Base-by-base conservation (phyloP, 495 filamentous ascomycete species). In the Cetradonia linearis region DNA sequence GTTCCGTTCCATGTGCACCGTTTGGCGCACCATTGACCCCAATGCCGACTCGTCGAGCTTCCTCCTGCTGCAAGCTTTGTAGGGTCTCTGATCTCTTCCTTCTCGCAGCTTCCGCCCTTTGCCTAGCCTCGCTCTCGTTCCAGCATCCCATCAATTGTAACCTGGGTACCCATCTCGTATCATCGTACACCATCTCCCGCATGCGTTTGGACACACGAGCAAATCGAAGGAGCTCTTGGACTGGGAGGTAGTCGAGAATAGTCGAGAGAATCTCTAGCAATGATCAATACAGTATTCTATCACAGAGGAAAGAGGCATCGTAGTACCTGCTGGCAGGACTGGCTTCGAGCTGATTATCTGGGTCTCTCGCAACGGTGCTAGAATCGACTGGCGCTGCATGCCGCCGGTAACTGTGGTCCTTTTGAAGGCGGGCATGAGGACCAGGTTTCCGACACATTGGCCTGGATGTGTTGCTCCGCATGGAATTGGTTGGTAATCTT, bases 171-270 rank as follows among this genome's bases (percentile, higher is more conserved):
- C 93, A 99, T 74, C 92, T 81, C 23, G 89, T 87, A 70, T 99
- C 93, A 77, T 99, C 94, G 74, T 97, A 97, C 13, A 94, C 94
- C 91, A 99, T 99, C 71, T 99, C 93, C 65, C 86, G 86, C 79
- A 95, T 83, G 49, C 90, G 87, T 70, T 83, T 86, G 57, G 90
- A 96, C 33, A 87, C 86, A 33, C 86, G 84, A n/a, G 93, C 93
- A 69, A 88, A 91, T 56, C 83, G 82, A 62, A 96, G 77, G 46
- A 93, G 83, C 67, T 95, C 92, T 58, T 85, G 75, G 40, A 94
- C 79, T 34, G 89, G 84, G 61, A 96, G 82, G 73, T 91, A 88
- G 70, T 96, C 89, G 69, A 97, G 81, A 64, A 97, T 91, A 18
- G 82, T 81, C 23, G 87, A 84, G 62, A 97, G 80, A 65, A 98